Evolutionary conservation across 1,284 basidiomycete genomes (phyloP), one percentile per base, ranked within the genome.

Genomic region (Anthracocystis panici-leucophaei): DNA sequence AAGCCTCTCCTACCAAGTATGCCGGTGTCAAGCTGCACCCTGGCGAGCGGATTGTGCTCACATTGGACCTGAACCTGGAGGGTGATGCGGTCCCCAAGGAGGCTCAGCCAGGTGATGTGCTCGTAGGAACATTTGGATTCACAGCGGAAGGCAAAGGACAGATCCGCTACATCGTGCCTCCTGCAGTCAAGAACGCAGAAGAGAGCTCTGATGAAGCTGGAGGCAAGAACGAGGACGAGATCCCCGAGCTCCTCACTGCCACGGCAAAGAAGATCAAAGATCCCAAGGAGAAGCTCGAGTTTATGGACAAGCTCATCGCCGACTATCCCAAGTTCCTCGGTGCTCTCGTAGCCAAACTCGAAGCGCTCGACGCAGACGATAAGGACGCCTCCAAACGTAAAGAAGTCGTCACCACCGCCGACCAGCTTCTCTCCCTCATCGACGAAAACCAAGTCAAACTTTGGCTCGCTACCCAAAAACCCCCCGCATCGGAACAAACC

Each of bases 81-180:
- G 82, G 79, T 29, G 85, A 86, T 45, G 62, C 65, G 7, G 68
- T 84, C 49, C 84, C 84, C 44, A 84, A 84, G 58, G 82, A 81
- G 59, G 82, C 79, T 16, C 73, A 79, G 66, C 65, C 79, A 0
- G 85, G 85, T 16, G 85, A 86, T 56, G 46, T 85, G 11, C 68
- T 86, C 3, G 65, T 85, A 1, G 85, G 85, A n/a, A 64, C 70
- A 9, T 78, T 86, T 25, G 66, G 74, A 8, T 79, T 85, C 35
- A 73, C 75, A 6, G 60, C 76, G 14, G 70, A 82, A 52, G 81
- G 78, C 41, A 77, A 80, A 52, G 65, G 71, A 29, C 67, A 74
- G 49, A 68, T 85, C 31, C 66, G 73, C 8, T 82, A 85, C 73
- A 75, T 85, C 38, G 78, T 86, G 0, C 84, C 84, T 10, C 82